Base-by-base conservation (phyloP, 2,329 filamentous ascomycete genomes). In the Knoxdaviesia capensis region DNA sequence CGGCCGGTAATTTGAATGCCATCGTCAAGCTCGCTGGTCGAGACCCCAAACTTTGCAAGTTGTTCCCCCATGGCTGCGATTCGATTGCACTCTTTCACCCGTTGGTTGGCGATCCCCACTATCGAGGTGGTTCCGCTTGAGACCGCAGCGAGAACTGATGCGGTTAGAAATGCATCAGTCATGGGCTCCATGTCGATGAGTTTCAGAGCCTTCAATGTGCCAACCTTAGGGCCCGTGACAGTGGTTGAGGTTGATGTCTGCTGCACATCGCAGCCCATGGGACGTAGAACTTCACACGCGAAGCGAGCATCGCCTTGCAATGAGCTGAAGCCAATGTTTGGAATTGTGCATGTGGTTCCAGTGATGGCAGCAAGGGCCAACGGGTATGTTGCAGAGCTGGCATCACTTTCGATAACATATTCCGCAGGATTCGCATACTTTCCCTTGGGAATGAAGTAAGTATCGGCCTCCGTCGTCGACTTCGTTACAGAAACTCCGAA, bases 151-250 rank as follows among this genome's bases (percentile, higher is more conserved):
- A 98, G 69, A 5, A 94, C 86, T 2, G 86, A 92, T 11, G 90
- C 90, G 5, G 87, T 94, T 41, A 98, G 68, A 66, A 98, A 98
- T 40, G 90, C 90, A 59, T 98, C 90, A 0, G 90, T 98, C 90
- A 98, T 98, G 1, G 88, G 82, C 58, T 96, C 90, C 90, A 98
- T 98, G 53, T 98, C 87, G 31, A 98, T 77, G 45, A 88, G 80
- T 11, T 76, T 63, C 8, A 98, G 64, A 1, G 83, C 79, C 50
- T 77, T 77, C 35, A 98, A 63, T 10, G 69, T 61, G 7, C 90
- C 88, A 43, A 68, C 59, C 3, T 71, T 60, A n/a, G 90, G 90
- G 1, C 90, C 90, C 6, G 80, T 93, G 6, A 98, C 90, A 0
- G 87, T 96, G 1, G 90, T 98, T 1, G 87, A 92, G 11, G 70